A percentile compares a stretch with the other conserved stretches of the same genome.
Evolutionary conservation across 306 rosid species (phyloP).

Genomic region (Acacia confusa): DNA sequence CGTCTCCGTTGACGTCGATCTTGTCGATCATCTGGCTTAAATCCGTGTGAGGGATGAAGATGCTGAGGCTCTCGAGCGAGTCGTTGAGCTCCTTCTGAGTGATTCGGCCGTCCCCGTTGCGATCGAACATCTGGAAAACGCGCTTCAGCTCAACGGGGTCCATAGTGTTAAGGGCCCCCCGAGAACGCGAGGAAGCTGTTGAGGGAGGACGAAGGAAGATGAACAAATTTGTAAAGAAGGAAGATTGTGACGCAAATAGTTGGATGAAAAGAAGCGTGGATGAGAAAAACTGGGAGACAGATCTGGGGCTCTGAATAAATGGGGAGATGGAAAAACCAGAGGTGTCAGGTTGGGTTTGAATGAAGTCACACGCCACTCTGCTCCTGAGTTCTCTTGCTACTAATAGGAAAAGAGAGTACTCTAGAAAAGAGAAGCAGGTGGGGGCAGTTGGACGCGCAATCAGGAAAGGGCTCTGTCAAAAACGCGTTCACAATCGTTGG

Average conservation of each 20-base stretch:
- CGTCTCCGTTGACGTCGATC: conserved; percentile 64
- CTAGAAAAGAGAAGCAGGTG: neutral
- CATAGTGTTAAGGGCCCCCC: conserved; percentile 28
- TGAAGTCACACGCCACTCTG: no score
- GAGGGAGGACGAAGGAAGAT: conserved; percentile 30
- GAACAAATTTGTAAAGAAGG: conserved; percentile 37
- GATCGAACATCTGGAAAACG: conserved; percentile 68
- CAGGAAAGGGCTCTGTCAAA: neutral
- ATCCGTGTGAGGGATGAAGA: conserved; percentile 54
- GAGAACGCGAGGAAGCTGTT: neutral
- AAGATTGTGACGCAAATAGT: conserved; percentile 34
- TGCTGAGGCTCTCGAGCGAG: conserved; percentile 61
- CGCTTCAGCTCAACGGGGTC: conserved; percentile 49
- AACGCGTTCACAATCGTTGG: neutral
- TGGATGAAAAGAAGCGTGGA: conserved; percentile 8
- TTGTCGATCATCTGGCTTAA: conserved; percentile 53
- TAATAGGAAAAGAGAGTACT: neutral
- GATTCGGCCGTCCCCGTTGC: conserved; percentile 68
- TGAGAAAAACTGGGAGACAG: conserved; percentile 16
- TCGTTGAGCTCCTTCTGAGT: conserved; percentile 55
- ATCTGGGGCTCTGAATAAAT: conserved; percentile 10
- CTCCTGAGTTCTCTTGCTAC: no score
- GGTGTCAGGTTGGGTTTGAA: no score
- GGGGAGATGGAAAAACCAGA: neutral
- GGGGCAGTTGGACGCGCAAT: neutral